Evolutionary conservation across 805 yeast genomes (phyloP).

Genomic region (Pichia californica): DNA sequence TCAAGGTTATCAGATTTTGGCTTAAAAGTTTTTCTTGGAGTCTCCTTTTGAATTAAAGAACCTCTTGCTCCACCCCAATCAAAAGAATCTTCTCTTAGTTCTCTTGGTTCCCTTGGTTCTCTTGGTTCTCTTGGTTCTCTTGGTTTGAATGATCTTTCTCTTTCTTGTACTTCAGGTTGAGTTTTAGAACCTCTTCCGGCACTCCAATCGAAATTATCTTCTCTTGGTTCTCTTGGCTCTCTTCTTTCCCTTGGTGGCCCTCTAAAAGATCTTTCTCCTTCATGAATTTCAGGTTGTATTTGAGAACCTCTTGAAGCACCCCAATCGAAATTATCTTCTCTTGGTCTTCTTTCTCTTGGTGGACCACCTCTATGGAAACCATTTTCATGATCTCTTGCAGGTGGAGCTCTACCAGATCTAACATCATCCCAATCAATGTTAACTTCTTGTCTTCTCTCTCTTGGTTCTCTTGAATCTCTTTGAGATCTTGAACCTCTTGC

Average conservation of each 20-base stretch:
- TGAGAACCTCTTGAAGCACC: constrained; percentile 28
- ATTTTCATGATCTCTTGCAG: constrained; percentile 17
- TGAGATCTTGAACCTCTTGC: constrained; percentile 35
- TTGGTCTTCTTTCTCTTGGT: constrained; percentile 7
- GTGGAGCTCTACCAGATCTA: constrained; percentile 27
- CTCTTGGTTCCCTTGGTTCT: constrained; percentile 36
- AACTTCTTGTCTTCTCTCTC: constrained; percentile 26
- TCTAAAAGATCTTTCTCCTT: constrained; percentile 27
- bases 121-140: constrained; percentile 29
- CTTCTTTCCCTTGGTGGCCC: constrained; percentile 7
- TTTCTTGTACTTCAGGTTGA: constrained; percentile 2
- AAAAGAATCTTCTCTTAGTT: constrained; percentile 33
- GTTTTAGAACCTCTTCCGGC: constrained; percentile 24
- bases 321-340: constrained; percentile 42
- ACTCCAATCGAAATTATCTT: constrained; percentile 42
- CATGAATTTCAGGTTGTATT: too few species aligned
- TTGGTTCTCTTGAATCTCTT: constrained; percentile 23
- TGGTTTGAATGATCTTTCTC: constrained; percentile 26
- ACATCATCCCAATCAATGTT: constrained; percentile 56
- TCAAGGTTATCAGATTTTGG: constrained; percentile 34
- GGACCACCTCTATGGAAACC: constrained; percentile 25
- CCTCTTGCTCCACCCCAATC: constrained; percentile 53
- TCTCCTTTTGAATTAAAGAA: constrained; percentile 48
- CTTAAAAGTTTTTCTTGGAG: constrained; percentile 25
- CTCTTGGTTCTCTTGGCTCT: constrained; percentile 21